Base-by-base conservation (phyloP, 1,284 basidiomycete species). In the Trametes sp. region DNA sequence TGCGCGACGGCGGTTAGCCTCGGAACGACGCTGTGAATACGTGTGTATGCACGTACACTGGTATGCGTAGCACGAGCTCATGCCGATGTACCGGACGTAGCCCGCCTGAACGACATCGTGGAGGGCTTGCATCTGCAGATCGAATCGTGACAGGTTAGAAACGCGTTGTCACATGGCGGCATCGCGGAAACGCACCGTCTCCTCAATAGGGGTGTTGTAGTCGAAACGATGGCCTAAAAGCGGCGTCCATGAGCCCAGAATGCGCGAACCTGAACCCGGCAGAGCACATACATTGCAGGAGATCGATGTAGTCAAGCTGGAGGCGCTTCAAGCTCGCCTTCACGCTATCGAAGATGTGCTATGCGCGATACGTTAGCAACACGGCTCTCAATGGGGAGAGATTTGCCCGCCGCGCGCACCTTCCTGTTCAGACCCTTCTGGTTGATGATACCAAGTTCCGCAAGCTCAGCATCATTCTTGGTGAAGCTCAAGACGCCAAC, bases 91-190 rank as follows among this genome's bases (percentile, higher is more conserved):
- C 13, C 88, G 80, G 14, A 84, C 88, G 62, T 83, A 84, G 3
- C 89, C 89, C 0, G 81, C 81, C 70, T 88, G 73, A 21, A 90
- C 87, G 23, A 90, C 83, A 63, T 90, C 88, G 66, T 89, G 86
- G 1, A 90, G 79, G 4, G 88, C 88, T 76, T 87, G 83, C 88
- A 91, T 70, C 57, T 68, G 23, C 11, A 19, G 3, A 23, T 16
- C 23, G 9, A 14, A 36, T n/a, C 4, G 6, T 6, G 9, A 0
- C 21, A 6, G 21, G 19, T 0, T 10, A 10, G 21, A 10, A 9
- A 5, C 19, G 10, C 14, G 9, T 9, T 10, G 13, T 33, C 1
- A 10, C 7, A 50, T 3, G 14, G 24, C 19, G 14, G 1, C 4
- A 23, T 23, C 19, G 4, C 5, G 9, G 31, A 48, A 19, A 48